Evolutionary conservation across 2,329 filamentous ascomycete species (phyloP), one percentile per base, ranked within the genome.

Genomic region (Phaeosphaeria sp.): DNA sequence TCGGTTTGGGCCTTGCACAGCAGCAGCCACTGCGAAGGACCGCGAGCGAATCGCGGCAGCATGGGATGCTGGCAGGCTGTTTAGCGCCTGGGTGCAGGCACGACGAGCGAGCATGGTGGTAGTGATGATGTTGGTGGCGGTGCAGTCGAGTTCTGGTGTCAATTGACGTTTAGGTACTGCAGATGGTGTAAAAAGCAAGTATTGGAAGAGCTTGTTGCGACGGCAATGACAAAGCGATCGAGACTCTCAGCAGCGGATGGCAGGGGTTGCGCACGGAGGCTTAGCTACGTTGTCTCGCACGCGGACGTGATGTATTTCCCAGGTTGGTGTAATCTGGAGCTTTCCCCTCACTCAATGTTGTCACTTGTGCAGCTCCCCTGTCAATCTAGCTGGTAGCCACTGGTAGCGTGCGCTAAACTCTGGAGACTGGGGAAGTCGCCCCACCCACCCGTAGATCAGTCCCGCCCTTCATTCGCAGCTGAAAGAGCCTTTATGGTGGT

Each of bases 61-160:
- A 46, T 52, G 56, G 41, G 64, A 58, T 15, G 62, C 62, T 46
- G 71, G 47, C 22, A 71, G 48, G 22, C 64, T 59, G 59, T 57
- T 58, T 56, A 72, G 68, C 58, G 68, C 66, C 55, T 65, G 65
- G 56, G 68, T 61, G 65, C 65, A 67, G 22, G 65, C 63, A 60
- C 70, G 73, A 46, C 69, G 73, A 48, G 71, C 51, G 54, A 77
- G 58, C 74, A 77, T 77, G 41, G 56, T 68, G 62, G 58, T 68
- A 61, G 58, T 23, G 39, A 18, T 44, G 47, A 23, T 41, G 55
- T 46, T 33, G 52, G 23, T 25, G 46, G 22, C 30, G 15, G 23
- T n/a, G 36, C 52, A 22, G 20, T 49, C 23, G 46, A 54, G 23
- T 17, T 39, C 21, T 39, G 52, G 36, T 18, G 36, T 41, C 48